Evolutionary conservation across 805 yeast genomes (phyloP), one percentile per base, ranked within the genome.

Genomic region (Spathaspora gorwiae): DNA sequence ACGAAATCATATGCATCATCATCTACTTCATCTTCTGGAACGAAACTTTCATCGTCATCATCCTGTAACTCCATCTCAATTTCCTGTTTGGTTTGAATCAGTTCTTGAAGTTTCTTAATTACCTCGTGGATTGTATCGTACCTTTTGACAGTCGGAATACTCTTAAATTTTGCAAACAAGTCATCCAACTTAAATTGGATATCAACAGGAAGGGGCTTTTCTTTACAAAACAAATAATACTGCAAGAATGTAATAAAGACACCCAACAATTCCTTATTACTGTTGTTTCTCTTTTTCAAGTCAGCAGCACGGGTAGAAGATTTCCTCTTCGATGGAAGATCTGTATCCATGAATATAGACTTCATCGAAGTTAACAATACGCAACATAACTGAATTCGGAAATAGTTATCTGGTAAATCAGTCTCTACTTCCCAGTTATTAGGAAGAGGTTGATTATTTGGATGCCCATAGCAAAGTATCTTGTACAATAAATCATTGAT

Each of bases 371-470:
- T 53, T 31, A 68, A 53, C 29, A 68, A 43, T 19, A 54, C 44
- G 38, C 73, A 66, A 39, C 65, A 59, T 56, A 90, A 62, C 35
- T 80, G 80, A 33, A 88, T 67, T 46, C 96, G 72, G 62, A 88
- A 87, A 56, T 82, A 87, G 54, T 87, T 82, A 53, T 81, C 76
- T 0, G 83, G 81, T 10, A 65, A 65, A 63, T 90, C 97, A n/a
- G 75, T 42, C 13, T 65, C 75, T 29, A 72, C 66, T 2, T 57
- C 35, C 19, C 65, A 68, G 6, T 75, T 73, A 8, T 56, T 62
- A 1, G 95, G 90, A n/a, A 62, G 54, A 3, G 74, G 75, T 42
- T 74, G 74, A 43, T 79, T 79, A 46, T 72, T 68, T 0, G 76
- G 74, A 66, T 87, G 83, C 0, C 95, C 96, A 60, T 67, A 78